These are phyloP conservation scores for Agaricus subrufescens DNA, from an alignment of 768 basidiomycete genomes.

Conservation along the genomic window DNA sequence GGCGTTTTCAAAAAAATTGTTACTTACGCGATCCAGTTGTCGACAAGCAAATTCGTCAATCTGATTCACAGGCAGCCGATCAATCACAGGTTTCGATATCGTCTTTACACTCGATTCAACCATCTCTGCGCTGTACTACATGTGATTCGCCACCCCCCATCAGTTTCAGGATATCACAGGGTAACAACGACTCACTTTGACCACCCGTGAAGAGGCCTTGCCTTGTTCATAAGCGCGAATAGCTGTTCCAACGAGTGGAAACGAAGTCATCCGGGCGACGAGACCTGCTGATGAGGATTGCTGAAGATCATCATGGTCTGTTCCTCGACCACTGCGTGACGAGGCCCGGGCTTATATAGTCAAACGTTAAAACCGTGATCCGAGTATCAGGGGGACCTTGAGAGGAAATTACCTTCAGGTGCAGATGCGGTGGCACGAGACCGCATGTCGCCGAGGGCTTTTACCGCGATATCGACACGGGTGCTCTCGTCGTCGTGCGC, in stretches of 20 bases:
- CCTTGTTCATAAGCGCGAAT: constrained; percentile 75
- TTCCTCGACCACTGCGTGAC: constrained; percentile 9
- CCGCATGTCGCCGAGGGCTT: constrained; percentile 76
- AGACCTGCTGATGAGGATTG: constrained; percentile 21
- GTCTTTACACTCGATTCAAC: constrained; percentile 80
- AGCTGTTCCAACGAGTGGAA: constrained; percentile 73
- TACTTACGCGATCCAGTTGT: constrained; percentile 76
- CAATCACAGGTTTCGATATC: constrained; percentile 77
- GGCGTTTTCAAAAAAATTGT: too few relatives aligned
- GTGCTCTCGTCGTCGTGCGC: constrained; percentile 55
- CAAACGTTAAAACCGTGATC: constrained; percentile 6
- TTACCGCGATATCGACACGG: constrained; percentile 73
- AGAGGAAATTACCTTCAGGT: too few relatives aligned
- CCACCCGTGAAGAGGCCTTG: constrained; percentile 79
- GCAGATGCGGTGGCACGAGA: constrained; percentile 16
- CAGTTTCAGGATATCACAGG: background rate
- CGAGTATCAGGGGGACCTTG: constrained; percentile 23
- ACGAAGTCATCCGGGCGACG: constrained; percentile 51
- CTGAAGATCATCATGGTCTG: background rate
- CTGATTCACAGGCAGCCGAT: constrained; percentile 69
- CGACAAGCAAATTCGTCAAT: constrained; percentile 87
- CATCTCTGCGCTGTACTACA: constrained; percentile 83
- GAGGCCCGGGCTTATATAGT: constrained; percentile 5
- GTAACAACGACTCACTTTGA: constrained; percentile 53
- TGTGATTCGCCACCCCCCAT: constrained; percentile 3